Evolutionary conservation across 441 rosid species (phyloP), one percentile per base, ranked within the genome.

Genomic region (Pelargonium fulgidum): DNA sequence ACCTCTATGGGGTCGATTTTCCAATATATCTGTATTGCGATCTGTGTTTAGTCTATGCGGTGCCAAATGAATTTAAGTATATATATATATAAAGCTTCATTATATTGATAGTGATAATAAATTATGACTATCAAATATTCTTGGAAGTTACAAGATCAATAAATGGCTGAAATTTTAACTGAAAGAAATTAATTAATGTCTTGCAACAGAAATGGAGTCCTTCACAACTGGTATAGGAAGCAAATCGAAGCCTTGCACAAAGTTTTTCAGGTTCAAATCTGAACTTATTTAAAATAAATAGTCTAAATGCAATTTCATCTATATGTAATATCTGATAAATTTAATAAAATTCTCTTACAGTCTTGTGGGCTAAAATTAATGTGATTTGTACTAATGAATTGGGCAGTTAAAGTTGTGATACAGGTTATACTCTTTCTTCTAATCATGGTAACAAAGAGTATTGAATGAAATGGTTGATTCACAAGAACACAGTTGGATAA

Each of bases 221-320:
- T 79, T 81, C 84, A 66, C 97, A 85, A 81, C 93, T 89, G 97
- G 95, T 93, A 82, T 94, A 94, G 99, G 97, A 94, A 94, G 97
- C 99, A 94, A 94, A 91, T 89, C 96, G 92, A 94, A 94, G 99
- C 97, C 99, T 83, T 93, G 99, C 99, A 93, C 99, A 84, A 93
- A 93, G 89, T 93, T 93, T 93, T 93, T 91, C 99, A 93, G 99
- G 99, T 89, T 89, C 85, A 76, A 79, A 86, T 89, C 91, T 83
- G 81, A 77, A 83, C 86, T 76, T 82, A 78, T 81, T 83, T 80
- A 77, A 84, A 84, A 81, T 79, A 68, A 84, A 67, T 77, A 78
- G 68, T 72, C 73, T 74, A 76, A 82, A 80, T 88, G 73, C 69
- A 76, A 68, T 77, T 79, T 67, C 81, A 78, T 85, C 82, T 75